Conservation (phyloP, 768 basidiomycete species). For the Strobilomyces confusus region DNA sequence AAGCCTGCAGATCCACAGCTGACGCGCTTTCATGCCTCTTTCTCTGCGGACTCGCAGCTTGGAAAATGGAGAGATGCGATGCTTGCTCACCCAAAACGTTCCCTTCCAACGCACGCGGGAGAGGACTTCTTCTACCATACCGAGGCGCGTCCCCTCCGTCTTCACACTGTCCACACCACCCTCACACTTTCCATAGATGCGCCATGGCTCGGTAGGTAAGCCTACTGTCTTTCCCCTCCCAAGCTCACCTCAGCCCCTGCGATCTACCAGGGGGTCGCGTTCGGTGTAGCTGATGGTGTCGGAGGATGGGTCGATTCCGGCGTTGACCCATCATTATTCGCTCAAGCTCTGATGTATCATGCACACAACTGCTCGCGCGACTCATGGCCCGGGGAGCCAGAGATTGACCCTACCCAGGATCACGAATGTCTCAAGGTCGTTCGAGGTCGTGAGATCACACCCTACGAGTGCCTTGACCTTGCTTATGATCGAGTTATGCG, state of each 20-base stretch:
- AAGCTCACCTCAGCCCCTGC: constrained; percentile 21
- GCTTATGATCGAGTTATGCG: constrained; percentile 69
- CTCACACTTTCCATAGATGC: constrained; percentile 51
- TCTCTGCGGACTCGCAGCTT: constrained; percentile 53
- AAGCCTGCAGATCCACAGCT: constrained; percentile 52
- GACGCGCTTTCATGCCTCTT: constrained; percentile 40
- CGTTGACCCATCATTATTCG: constrained; percentile 85
- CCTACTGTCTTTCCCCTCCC: constrained; percentile 3
- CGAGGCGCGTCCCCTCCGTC: constrained; percentile 44
- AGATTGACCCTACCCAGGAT: constrained; percentile 72
- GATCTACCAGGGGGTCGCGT: constrained; percentile 56
- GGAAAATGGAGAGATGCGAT: constrained; percentile 68
- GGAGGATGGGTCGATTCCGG: constrained; percentile 87
- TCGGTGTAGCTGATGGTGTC: constrained; percentile 91
- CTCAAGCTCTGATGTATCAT: constrained; percentile 88
- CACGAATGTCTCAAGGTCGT: constrained; percentile 61
- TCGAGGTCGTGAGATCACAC: constrained; percentile 66
- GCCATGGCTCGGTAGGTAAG: constrained; percentile 67
- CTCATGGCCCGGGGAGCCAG: constrained; percentile 82
- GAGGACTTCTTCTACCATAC: constrained; percentile 68
- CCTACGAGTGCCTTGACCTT: constrained; percentile 65
- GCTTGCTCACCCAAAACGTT: constrained; percentile 43
- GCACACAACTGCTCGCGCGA: constrained; percentile 66
- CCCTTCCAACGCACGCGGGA: constrained; percentile 41
- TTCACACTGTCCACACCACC: background rate